Percentiles rank a stretch among this genome's conserved stretches.
These are phyloP conservation scores for Luffa acutangula DNA, from an alignment of 306 rosid genomes.

Conservation along the genomic window DNA sequence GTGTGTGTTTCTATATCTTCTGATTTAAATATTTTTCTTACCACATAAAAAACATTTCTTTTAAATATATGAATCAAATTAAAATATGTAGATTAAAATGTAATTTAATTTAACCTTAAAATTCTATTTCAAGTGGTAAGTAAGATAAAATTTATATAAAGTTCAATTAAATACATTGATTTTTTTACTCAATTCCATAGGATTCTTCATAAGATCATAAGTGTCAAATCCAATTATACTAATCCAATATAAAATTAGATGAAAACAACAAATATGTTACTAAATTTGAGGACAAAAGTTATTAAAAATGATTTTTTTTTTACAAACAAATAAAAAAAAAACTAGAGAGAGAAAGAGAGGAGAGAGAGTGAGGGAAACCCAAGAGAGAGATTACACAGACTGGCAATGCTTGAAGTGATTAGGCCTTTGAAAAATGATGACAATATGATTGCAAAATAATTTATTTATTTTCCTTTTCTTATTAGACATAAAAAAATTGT, in stretches of 20 bases:
- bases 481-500: background rate
- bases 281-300: background rate
- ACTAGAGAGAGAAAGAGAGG: background rate
- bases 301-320: background rate
- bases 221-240: background rate
- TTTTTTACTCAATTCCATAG: background rate
- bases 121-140: background rate
- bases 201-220: background rate
- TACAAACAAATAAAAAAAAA: no score
- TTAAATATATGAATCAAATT: no score
- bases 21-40: no score
- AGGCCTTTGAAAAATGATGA: background rate
- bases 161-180: background rate
- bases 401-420: background rate
- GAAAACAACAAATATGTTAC: background rate
- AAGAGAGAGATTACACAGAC: background rate
- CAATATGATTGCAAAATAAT: background rate
- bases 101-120: background rate
- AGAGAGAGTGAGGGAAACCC: background rate
- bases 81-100: no score
- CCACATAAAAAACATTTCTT: no score
- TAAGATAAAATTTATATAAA: background rate
- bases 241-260: background rate
- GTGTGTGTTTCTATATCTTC: no score
- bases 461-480: background rate